These are phyloP conservation scores for Nannizziopsis barbatae DNA, from an alignment of 2,329 filamentous ascomycete genomes.

Conservation along the genomic window DNA sequence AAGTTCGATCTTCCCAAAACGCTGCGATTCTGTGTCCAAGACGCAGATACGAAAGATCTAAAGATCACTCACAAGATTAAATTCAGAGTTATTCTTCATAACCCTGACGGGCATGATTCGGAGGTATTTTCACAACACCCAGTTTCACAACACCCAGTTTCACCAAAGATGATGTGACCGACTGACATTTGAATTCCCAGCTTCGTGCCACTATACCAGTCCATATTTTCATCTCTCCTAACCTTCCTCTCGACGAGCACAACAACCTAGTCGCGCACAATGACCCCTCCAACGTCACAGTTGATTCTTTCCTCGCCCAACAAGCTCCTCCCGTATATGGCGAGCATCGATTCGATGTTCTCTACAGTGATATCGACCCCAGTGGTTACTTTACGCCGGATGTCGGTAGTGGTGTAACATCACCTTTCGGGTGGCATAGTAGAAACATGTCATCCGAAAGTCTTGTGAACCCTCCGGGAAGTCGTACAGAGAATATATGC, in stretches of 20 bases:
- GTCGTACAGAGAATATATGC: constrained; percentile 49
- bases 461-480: constrained; percentile 45
- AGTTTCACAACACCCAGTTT: too few relatives aligned
- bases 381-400: constrained; percentile 71
- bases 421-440: constrained; percentile 60
- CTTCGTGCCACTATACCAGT: constrained; percentile 82
- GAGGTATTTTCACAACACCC: constrained; percentile 47
- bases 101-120: constrained; percentile 87
- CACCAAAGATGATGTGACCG: not conserved
- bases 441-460: constrained; percentile 74
- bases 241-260: constrained; percentile 75
- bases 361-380: constrained; percentile 78
- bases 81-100: constrained; percentile 79
- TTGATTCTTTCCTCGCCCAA: constrained; percentile 45
- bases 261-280: constrained; percentile 61
- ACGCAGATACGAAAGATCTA: constrained; percentile 78
- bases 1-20: constrained; percentile 63
- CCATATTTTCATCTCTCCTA: constrained; percentile 90
- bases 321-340: constrained; percentile 88
- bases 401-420: constrained; percentile 57
- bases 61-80: constrained; percentile 89
- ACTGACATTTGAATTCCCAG: constrained; percentile 31
- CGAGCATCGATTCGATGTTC: constrained; percentile 74
- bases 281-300: constrained; percentile 39
- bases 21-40: constrained; percentile 73